Evolutionary conservation across 202 grass and related monocot genomes (phyloP).

Genomic region (Setaria italica): DNA sequence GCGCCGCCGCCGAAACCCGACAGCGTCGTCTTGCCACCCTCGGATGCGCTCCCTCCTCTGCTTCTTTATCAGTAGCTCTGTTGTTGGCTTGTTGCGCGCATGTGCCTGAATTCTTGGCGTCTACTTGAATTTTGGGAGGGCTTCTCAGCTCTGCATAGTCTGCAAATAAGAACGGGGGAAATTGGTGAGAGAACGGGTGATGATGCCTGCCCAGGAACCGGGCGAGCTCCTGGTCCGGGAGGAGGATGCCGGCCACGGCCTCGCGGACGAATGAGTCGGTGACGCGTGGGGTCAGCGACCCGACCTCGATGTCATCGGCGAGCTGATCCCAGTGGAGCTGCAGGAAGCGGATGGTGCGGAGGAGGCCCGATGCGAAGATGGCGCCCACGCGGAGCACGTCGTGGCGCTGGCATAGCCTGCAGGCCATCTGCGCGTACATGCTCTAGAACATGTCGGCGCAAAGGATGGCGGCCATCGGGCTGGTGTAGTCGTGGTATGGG

Average conservation of each 20-base stretch:
- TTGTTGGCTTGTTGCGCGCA: background rate
- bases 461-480: conserved; percentile 62
- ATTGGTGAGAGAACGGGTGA: conserved; percentile 43
- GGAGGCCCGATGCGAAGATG: conserved; percentile 74
- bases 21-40: conserved; percentile 50
- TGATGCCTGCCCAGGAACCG: conserved; percentile 61
- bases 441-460: conserved; percentile 73
- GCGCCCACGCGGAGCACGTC: conserved; percentile 79
- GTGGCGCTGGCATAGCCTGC: conserved; percentile 68
- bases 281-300: conserved; percentile 44
- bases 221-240: conserved; percentile 58
- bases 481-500: conserved; percentile 66
- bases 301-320: conserved; percentile 54
- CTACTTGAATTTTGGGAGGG: background rate
- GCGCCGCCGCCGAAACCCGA: conserved; percentile 39
- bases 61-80: background rate
- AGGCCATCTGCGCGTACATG: conserved; percentile 77
- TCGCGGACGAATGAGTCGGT: conserved; percentile 55
- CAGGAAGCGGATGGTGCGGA: conserved; percentile 77
- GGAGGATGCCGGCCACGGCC: conserved; percentile 49
- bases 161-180: background rate
- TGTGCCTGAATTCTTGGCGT: background rate
- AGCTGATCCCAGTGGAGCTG: conserved; percentile 75
- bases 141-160: conserved; percentile 29
- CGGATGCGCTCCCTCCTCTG: background rate